These are phyloP conservation scores for Aspergillus sp. DNA, from an alignment of 2,329 filamentous ascomycete genomes.

Conservation along the genomic window DNA sequence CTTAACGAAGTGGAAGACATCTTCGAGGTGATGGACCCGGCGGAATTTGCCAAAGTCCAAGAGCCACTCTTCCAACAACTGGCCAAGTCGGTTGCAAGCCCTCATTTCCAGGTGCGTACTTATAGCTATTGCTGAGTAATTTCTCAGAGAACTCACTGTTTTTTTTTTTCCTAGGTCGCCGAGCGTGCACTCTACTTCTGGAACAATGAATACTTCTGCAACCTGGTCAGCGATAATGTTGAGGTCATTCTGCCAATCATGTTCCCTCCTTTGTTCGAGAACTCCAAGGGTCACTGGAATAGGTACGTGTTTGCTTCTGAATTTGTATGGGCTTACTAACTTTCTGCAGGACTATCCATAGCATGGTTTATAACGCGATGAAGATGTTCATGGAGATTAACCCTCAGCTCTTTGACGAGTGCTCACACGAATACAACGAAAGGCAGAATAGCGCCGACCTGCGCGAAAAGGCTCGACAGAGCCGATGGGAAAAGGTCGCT, in stretches of 20 bases:
- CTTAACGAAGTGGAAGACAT: slow-evolving; percentile 99
- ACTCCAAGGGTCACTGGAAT: slow-evolving; percentile 99
- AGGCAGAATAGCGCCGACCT: slow-evolving; percentile 90
- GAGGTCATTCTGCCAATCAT: slow-evolving; percentile 98
- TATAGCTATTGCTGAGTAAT: neutral
- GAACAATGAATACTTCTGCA: slow-evolving; percentile 99
- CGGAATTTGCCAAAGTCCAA: slow-evolving; percentile 97
- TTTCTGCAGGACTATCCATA: slow-evolving; percentile 82
- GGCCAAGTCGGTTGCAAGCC: slow-evolving; percentile 95
- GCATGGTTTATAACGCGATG: slow-evolving; percentile 99
- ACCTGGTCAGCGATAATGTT: slow-evolving; percentile 97
- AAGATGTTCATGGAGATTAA: slow-evolving; percentile 99
- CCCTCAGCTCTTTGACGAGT: slow-evolving; percentile 96
- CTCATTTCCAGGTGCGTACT: slow-evolving; percentile 78
- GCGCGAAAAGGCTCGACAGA: slow-evolving; percentile 76
- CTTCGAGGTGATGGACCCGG: slow-evolving; percentile 99
- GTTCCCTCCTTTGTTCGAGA: slow-evolving; percentile 98
- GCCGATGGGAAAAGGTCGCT: slow-evolving; percentile 83
- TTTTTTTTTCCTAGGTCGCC: slow-evolving; percentile 62
- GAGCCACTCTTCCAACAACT: slow-evolving; percentile 96
- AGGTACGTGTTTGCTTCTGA: slow-evolving; percentile 58
- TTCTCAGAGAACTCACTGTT: slow-evolving; percentile 12
- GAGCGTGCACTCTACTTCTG: slow-evolving; percentile 98
- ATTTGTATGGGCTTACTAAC: slow-evolving; percentile 32
- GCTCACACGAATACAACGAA: slow-evolving; percentile 96